Percentiles rank a stretch among this genome's conserved stretches.
Conservation (phyloP, 164 flowering plant genomes). For the Pachysandra terminalis region DNA sequence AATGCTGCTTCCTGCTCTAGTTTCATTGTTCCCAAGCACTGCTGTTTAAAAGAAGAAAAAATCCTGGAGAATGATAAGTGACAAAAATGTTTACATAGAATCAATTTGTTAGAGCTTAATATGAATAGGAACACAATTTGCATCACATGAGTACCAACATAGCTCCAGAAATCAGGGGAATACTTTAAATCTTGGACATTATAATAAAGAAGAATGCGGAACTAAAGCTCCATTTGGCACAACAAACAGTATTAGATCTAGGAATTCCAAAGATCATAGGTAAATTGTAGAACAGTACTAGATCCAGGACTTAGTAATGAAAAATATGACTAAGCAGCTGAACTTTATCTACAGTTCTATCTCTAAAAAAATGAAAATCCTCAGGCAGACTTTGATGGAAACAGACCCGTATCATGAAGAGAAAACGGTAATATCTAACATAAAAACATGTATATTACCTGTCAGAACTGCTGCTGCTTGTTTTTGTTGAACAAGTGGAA, state of each 20-base stretch:
- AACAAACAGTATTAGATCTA: neutral
- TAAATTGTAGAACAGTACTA: neutral
- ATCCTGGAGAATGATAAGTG: neutral
- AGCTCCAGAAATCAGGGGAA: neutral
- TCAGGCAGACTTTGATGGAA: neutral
- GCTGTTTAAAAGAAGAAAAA: no score
- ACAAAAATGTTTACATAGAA: neutral
- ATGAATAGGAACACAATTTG: neutral
- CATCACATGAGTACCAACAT: neutral
- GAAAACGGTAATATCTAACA: neutral
- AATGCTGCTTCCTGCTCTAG: no score
- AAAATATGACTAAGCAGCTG: neutral
- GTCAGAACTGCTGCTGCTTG: constrained; percentile 44
- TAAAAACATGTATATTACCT: constrained; percentile 33
- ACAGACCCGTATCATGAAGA: neutral
- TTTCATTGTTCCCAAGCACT: no score
- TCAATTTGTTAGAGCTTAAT: neutral
- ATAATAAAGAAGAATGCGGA: neutral
- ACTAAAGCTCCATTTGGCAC: neutral
- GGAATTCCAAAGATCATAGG: neutral
- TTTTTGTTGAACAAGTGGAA: constrained; percentile 79
- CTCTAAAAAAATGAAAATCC: neutral
- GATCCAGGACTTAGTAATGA: neutral
- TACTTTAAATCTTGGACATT: neutral
- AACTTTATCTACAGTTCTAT: neutral